phyloP scores from a whole-genome alignment of 305 asterid species.

The Vinca major region DNA sequence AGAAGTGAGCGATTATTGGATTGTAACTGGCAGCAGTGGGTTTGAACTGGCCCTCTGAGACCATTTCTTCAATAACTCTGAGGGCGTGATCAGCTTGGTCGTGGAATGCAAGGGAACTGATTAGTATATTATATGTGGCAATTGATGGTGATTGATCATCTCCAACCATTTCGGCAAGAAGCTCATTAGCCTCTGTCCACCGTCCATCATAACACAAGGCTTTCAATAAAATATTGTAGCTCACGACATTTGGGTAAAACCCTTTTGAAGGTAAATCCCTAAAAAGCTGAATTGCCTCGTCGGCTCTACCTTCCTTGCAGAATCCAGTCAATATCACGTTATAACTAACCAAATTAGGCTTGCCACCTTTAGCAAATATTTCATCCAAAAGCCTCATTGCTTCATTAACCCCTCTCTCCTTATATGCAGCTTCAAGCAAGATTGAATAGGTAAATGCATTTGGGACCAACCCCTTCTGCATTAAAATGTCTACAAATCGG shows the following conservation, averaged over 20 bases:
- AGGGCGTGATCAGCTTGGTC: slow-evolving; percentile 64
- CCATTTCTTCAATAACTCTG: slow-evolving; percentile 56
- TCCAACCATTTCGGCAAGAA: slow-evolving; percentile 68
- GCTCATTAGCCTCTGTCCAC: slow-evolving; percentile 76
- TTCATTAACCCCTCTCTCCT: slow-evolving; percentile 73
- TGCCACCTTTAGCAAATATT: slow-evolving; percentile 60
- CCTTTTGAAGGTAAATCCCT: slow-evolving; percentile 63
- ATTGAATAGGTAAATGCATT: slow-evolving; percentile 77
- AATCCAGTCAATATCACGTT: slow-evolving; percentile 72
- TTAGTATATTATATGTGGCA: slow-evolving; percentile 62
- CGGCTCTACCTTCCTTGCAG: slow-evolving; percentile 64
- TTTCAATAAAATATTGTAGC: slow-evolving; percentile 79
- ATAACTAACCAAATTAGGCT: slow-evolving; percentile 70
- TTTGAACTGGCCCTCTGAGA: slow-evolving; percentile 37
- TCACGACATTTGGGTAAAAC: slow-evolving; percentile 68
- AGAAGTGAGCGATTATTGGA: slow-evolving; percentile 52
- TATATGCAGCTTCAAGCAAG: slow-evolving; percentile 78
- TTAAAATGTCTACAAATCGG: slow-evolving; percentile 53
- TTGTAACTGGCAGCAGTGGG: slow-evolving; percentile 74
- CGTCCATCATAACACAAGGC: slow-evolving; percentile 65
- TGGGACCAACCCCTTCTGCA: slow-evolving; percentile 65
- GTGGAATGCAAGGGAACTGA: slow-evolving; percentile 53
- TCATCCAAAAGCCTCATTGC: slow-evolving; percentile 64
- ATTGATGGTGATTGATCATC: slow-evolving; percentile 55
- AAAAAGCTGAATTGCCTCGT: slow-evolving; percentile 59